Percentiles rank a stretch among this genome's conserved stretches.
These are phyloP conservation scores for Infundibulicybe gibba DNA, from an alignment of 768 basidiomycete genomes.

Conservation along the genomic window DNA sequence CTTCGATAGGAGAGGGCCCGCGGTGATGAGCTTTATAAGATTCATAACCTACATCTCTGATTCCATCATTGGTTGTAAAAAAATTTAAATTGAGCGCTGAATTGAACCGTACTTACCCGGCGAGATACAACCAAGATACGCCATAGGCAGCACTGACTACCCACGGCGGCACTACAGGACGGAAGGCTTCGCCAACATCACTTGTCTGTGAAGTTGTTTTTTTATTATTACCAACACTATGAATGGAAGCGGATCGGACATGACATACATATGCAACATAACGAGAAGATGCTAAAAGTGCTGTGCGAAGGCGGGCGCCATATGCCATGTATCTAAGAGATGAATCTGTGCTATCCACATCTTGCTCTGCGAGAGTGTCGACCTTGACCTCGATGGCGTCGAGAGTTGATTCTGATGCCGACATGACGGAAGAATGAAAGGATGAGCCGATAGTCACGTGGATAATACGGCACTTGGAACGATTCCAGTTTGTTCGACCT, in stretches of 20 bases:
- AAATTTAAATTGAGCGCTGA: constrained; percentile 2
- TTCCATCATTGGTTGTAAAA: not conserved
- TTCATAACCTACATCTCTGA: constrained; percentile 75
- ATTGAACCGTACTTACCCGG: constrained; percentile 31
- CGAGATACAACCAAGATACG: constrained; percentile 77
- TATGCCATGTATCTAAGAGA: constrained; percentile 74
- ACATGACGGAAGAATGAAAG: constrained; percentile 14
- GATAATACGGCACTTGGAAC: too few relatives aligned
- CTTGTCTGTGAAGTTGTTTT: constrained; percentile 48
- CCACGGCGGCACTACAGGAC: constrained; percentile 71
- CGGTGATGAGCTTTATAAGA: constrained; percentile 71
- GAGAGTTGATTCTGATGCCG: constrained; percentile 24
- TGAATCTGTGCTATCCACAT: constrained; percentile 66
- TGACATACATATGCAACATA: constrained; percentile 74
- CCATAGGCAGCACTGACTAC: constrained; percentile 78
- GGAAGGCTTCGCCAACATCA: constrained; percentile 81
- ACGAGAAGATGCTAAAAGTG: constrained; percentile 61
- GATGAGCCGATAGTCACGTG: not conserved
- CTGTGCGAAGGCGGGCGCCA: constrained; percentile 73
- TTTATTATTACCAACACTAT: constrained; percentile 13
- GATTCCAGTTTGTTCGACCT: constrained; percentile 7
- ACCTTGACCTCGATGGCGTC: constrained; percentile 46
- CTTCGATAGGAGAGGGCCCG: constrained; percentile 66
- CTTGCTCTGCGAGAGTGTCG: constrained; percentile 54
- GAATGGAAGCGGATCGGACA: not conserved